Evolutionary conservation across 768 basidiomycete species (phyloP), one percentile per base, ranked within the genome.

Genomic region (Suillus decipiens): DNA sequence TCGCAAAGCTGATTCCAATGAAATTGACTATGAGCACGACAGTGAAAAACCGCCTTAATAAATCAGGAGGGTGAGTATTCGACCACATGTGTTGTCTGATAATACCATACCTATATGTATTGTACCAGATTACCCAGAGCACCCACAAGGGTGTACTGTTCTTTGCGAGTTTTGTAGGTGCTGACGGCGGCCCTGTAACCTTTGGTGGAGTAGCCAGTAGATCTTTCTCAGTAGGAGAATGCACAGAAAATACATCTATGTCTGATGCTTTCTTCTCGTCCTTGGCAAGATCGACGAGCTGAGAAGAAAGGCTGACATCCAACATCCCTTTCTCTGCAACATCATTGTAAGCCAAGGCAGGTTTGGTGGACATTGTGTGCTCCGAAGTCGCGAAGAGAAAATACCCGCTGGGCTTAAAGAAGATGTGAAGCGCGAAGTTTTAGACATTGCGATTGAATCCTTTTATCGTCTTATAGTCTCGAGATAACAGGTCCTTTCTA

Each of bases 111-210:
- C 89, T 80, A 70, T 93, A 93, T 0, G 86, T 88, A 68, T 93
- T 90, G 74, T 87, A 92, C 91, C 91, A 93, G 31, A 92, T 73
- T 61, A 81, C 81, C 72, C 86, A 86, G 54, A 80, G 72, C 41
- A 88, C 81, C 79, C 86, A 87, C 63, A 79, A 84, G 2, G 88
- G 84, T 34, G 80, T 81, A 70, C 86, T 82, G 72, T 80, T 82
- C 79, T 85, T 87, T 39, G 79, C 70, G 51, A 81, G 79, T 54
- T 78, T 71, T 17, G 80, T 72, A 2, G 79, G 72, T 33, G 71
- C 63, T 11, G 70, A 61, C 61, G 76, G 75, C 50, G 74, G 71
- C 67, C 78, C 79, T 34, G 71, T 76, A 24, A 75, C 66, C 17
- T 70, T 73, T 31, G 73, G 75, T 12, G 76, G 69, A 5, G 74